Evolutionary conservation across 202 grass and related monocot species (phyloP).

Genomic region (Hordeum pubiflorum): DNA sequence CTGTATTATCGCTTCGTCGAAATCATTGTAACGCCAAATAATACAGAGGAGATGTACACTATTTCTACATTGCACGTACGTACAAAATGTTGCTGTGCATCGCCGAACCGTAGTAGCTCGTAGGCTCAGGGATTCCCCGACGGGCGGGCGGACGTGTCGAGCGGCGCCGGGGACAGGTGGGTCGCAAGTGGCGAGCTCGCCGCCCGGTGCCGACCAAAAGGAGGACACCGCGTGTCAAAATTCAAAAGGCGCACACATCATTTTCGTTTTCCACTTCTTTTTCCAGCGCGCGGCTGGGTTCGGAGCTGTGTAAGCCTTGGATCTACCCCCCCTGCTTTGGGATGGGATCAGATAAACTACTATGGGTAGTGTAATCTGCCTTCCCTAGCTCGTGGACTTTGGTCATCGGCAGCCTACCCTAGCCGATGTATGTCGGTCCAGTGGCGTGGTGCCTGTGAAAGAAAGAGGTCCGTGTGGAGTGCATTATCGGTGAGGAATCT

Average conservation of each 20-base stretch:
- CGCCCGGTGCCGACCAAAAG: constrained; percentile 27
- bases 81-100: not conserved
- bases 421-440: not conserved
- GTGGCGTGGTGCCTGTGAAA: not conserved
- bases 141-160: not conserved
- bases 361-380: not conserved
- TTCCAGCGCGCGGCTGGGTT: not conserved
- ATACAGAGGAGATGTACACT: not conserved
- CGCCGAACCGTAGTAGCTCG: not conserved
- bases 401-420: not conserved
- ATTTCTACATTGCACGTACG: not conserved
- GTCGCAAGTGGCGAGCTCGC: constrained; percentile 39
- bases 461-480: not conserved
- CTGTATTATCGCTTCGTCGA: not conserved
- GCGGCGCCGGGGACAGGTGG: not conserved
- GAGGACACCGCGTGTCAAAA: constrained; percentile 6
- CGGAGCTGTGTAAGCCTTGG: not conserved
- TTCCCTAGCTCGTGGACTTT: not conserved
- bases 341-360: not conserved
- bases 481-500: not conserved
- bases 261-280: not conserved
- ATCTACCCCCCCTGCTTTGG: not conserved
- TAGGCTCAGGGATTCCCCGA: not conserved
- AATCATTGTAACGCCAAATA: not conserved
- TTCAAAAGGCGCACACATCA: not conserved